These are phyloP conservation scores for Hypomontagnella monticulosa DNA, from an alignment of 495 filamentous ascomycete genomes.

Conservation along the genomic window DNA sequence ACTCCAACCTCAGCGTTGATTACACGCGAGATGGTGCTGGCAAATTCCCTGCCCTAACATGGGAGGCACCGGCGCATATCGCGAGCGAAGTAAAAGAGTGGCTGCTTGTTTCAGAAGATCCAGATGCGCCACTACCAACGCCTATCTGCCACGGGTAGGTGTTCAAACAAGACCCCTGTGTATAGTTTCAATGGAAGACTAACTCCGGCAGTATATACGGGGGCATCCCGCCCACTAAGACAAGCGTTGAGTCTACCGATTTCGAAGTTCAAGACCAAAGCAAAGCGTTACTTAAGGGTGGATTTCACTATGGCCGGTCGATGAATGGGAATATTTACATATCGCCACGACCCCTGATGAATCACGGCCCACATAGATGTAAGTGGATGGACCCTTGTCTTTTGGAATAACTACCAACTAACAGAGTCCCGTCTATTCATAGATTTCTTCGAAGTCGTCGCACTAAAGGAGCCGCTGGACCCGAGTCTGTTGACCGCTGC, in stretches of 20 bases:
- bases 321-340: constrained; percentile 51
- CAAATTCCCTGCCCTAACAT: constrained; percentile 56
- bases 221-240: constrained; percentile 52
- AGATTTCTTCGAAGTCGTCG: constrained; percentile 61
- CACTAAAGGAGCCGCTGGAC: constrained; percentile 53
- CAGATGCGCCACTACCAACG: constrained; percentile 58
- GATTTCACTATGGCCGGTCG: constrained; percentile 59
- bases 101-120: constrained; percentile 60
- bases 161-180: neutral
- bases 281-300: constrained; percentile 49
- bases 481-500: constrained; percentile 43
- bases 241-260: constrained; percentile 50
- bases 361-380: constrained; percentile 60
- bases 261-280: constrained; percentile 46
- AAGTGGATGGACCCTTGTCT: neutral
- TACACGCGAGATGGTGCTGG: constrained; percentile 56
- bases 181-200: neutral
- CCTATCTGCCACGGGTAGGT: constrained; percentile 57
- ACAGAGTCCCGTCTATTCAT: neutral
- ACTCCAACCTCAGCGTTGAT: constrained; percentile 50
- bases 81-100: constrained; percentile 54
- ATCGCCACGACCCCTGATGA: constrained; percentile 53
- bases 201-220: constrained; percentile 50
- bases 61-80: constrained; percentile 47
- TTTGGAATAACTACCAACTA: neutral